A percentile compares a stretch with the other conserved stretches of the same genome.
phyloP scores from a whole-genome alignment of 495 filamentous ascomycete species.

The Aspergillus ostianus region DNA sequence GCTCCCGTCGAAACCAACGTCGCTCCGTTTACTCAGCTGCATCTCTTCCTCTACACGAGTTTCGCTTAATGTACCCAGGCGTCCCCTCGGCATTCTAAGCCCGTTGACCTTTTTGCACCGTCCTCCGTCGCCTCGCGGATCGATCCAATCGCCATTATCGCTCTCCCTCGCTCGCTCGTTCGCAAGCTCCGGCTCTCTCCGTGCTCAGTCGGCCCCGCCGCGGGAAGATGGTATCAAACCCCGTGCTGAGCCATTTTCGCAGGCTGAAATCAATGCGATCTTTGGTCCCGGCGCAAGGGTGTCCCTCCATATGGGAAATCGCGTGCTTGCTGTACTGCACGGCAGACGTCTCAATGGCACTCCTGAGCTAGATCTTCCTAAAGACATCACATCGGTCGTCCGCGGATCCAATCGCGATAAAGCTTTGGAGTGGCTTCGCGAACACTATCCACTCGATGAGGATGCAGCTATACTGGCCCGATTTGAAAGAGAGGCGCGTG shows the following conservation, averaged over 20 bases:
- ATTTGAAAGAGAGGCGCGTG: constrained; percentile 56
- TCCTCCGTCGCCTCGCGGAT: background rate
- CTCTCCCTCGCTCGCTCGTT: constrained; percentile 21
- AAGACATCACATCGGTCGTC: constrained; percentile 42
- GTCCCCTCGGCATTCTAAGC: constrained; percentile 16
- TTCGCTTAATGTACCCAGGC: constrained; percentile 19
- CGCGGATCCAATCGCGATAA: constrained; percentile 34
- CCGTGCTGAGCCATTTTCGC: constrained; percentile 37
- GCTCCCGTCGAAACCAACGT: constrained; percentile 19
- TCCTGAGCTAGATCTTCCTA: constrained; percentile 53
- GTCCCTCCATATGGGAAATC: constrained; percentile 55
- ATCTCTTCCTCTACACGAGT: constrained; percentile 19
- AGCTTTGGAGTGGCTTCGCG: constrained; percentile 68
- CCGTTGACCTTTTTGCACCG: background rate
- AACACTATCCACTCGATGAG: constrained; percentile 71
- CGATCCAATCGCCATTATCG: constrained; percentile 3
- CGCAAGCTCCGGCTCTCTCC: constrained; percentile 19
- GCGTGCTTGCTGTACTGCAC: constrained; percentile 67
- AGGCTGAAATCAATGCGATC: constrained; percentile 56
- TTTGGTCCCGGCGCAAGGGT: constrained; percentile 55
- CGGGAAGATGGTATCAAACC: constrained; percentile 23
- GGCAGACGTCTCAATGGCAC: constrained; percentile 73
- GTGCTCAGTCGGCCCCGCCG: constrained; percentile 11
- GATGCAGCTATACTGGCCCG: constrained; percentile 60
- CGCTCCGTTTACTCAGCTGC: constrained; percentile 23